Evolutionary conservation across 768 basidiomycete species (phyloP).

Genomic region (Boletus speciosus): DNA sequence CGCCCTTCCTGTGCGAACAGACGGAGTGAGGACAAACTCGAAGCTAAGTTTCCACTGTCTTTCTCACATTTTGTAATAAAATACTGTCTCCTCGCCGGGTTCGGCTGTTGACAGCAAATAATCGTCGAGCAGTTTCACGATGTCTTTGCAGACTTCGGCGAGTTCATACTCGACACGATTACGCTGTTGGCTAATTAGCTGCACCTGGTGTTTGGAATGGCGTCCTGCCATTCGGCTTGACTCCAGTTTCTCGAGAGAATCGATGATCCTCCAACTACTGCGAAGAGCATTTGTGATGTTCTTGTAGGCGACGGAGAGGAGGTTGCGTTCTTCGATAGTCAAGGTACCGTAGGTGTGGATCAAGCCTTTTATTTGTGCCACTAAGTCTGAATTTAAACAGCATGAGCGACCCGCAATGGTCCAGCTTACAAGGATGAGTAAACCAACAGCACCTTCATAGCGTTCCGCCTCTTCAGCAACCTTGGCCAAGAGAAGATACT

Average conservation of each 20-base stretch:
- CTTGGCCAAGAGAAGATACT: conserved; percentile 65
- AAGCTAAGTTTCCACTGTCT: not conserved
- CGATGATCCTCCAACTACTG: conserved; percentile 80
- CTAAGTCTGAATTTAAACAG: conserved; percentile 54
- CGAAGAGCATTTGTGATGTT: conserved; percentile 82
- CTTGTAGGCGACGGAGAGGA: conserved; percentile 89
- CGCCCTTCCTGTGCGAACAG: conserved; percentile 60
- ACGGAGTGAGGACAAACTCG: conserved; percentile 8
- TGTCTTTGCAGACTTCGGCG: conserved; percentile 73
- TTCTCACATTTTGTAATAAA: conserved; percentile 83
- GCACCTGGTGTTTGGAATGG: conserved; percentile 42
- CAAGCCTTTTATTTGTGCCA: conserved; percentile 73
- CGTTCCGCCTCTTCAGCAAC: conserved; percentile 87
- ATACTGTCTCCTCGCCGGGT: conserved; percentile 79
- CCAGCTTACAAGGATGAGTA: not conserved
- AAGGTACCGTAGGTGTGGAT: conserved; percentile 66
- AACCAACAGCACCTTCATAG: conserved; percentile 62
- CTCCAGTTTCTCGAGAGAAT: conserved; percentile 66
- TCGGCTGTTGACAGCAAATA: conserved; percentile 59
- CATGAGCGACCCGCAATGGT: conserved; percentile 4
- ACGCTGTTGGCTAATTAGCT: conserved; percentile 69
- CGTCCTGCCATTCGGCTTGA: conserved; percentile 31
- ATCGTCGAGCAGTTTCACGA: conserved; percentile 64
- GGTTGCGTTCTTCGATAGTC: conserved; percentile 81
- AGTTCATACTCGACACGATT: conserved; percentile 76